Evolutionary conservation across 306 rosid genomes (phyloP).

Genomic region (Prinsepia uniflora): DNA sequence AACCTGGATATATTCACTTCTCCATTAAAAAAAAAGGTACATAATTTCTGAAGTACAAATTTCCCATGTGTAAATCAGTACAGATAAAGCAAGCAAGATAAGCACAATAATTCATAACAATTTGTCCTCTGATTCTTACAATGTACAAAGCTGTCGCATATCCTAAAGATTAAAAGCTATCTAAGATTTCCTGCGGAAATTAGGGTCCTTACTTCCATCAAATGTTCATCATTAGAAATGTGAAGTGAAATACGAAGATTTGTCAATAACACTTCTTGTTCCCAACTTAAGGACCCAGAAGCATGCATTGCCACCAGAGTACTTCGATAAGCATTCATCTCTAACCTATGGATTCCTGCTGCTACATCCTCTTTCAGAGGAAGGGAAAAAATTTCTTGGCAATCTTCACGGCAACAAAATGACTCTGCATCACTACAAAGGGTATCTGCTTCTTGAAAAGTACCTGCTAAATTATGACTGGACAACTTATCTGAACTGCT

Average conservation of each 20-base stretch:
- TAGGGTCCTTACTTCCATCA: constrained; percentile 47
- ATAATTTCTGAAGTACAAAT: constrained; percentile 9
- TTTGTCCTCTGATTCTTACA: constrained; percentile 26
- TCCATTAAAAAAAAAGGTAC: background rate
- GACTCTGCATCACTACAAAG: constrained; percentile 66
- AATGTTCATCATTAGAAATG: constrained; percentile 85
- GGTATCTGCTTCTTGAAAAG: constrained; percentile 44
- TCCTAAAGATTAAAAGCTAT: constrained; percentile 18
- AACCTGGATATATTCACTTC: constrained; percentile 16
- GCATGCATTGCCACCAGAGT: constrained; percentile 65
- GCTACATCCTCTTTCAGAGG: constrained; percentile 38
- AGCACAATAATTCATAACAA: background rate
- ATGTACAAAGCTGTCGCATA: constrained; percentile 2
- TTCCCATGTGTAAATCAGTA: constrained; percentile 6
- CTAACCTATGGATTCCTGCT: constrained; percentile 60
- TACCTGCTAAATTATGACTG: constrained; percentile 44
- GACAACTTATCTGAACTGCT: constrained; percentile 32
- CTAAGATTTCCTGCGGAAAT: constrained; percentile 36
- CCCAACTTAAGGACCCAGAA: constrained; percentile 94
- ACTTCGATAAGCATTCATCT: constrained; percentile 61
- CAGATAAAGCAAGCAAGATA: constrained; percentile 13
- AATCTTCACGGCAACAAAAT: constrained; percentile 34
- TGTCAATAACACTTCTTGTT: constrained; percentile 72
- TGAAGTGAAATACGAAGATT: constrained; percentile 77
- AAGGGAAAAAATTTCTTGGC: constrained; percentile 35